Evolutionary conservation across 495 filamentous ascomycete genomes (phyloP).

Genomic region (Beverwykella pulmonaria): DNA sequence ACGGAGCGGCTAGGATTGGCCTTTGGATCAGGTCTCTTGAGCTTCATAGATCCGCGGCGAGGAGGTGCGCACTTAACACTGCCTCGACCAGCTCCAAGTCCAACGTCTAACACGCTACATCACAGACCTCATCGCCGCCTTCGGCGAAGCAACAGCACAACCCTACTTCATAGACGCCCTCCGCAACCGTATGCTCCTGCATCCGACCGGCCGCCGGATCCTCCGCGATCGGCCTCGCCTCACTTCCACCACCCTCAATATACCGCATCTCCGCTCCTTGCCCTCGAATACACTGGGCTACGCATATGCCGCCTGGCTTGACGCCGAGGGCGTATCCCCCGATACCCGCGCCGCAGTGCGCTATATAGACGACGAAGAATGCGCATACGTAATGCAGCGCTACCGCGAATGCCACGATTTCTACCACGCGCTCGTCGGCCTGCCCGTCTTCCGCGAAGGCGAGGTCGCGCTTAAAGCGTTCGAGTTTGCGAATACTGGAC

Average conservation of each 20-base stretch:
- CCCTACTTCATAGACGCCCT: slow-evolving; percentile 95
- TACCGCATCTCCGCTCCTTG: slow-evolving; percentile 70
- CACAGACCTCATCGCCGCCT: slow-evolving; percentile 85
- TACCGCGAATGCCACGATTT: slow-evolving; percentile 98
- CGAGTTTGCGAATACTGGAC: slow-evolving; percentile 89
- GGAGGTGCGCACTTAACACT: slow-evolving; percentile 55
- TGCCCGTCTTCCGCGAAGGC: slow-evolving; percentile 90
- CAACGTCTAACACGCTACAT: not conserved
- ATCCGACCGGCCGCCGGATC: slow-evolving; percentile 85
- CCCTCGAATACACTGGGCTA: slow-evolving; percentile 78
- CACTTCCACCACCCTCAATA: slow-evolving; percentile 71
- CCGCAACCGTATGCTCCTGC: slow-evolving; percentile 83
- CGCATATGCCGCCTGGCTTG: slow-evolving; percentile 84
- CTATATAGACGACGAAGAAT: slow-evolving; percentile 92
- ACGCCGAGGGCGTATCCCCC: slow-evolving; percentile 87
- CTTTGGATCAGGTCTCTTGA: slow-evolving; percentile 77
- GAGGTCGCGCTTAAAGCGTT: slow-evolving; percentile 95
- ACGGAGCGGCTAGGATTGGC: slow-evolving; percentile 77
- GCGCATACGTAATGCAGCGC: slow-evolving; percentile 97
- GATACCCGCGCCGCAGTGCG: slow-evolving; percentile 81
- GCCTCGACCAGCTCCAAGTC: not conserved
- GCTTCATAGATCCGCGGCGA: slow-evolving; percentile 76
- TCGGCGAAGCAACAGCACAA: slow-evolving; percentile 90
- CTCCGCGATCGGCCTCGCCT: slow-evolving; percentile 88
- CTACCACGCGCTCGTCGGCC: slow-evolving; percentile 91